Evolutionary conservation across 2,329 filamentous ascomycete species (phyloP), one percentile per base, ranked within the genome.

Genomic region (Epichloe sp.): DNA sequence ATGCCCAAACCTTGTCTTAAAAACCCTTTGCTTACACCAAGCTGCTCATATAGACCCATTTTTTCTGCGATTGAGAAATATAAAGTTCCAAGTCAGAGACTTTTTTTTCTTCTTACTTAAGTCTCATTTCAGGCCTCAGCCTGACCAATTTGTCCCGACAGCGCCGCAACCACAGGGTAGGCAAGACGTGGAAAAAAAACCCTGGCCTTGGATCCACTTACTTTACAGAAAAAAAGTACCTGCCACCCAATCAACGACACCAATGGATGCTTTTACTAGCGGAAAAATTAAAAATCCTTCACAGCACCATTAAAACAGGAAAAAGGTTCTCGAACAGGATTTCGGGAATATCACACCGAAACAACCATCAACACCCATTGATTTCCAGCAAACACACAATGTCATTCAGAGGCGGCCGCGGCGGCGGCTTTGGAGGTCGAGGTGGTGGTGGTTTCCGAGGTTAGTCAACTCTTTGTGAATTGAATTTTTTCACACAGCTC

Each of bases 331-430:
- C 53, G 48, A 26, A 35, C 19, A 34, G 42, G 17, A 40, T 37
- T 23, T 37, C 23, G 15, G 2, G 10, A n/a, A 23, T n/a, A 52
- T 31, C 46, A 47, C 46, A 47, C 15, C 46, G 35, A 36, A 41
- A 23, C 52, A 52, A 53, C 31, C 26, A 38, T 15, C 40, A 43
- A 15, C 45, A 23, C 17, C 40, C 21, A 44, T 40, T 11, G 7
- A 12, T 40, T 2, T 15, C 15, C 37, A 47, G n/a, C 47, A 46
- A 41, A 31, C 19, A 44, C 42, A 53, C 48, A 38, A 58, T 58
- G 56, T 58, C 56, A 38, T 58, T 57, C 36, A 50, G 56, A 58
- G 56, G 56, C 37, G 52, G 54, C 45, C 55, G 56, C 44, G 54
- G 56, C 36, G 55, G 55, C 46, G 56, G 56, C 53, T 54, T 54